Evolutionary conservation across 495 filamentous ascomycete species (phyloP).

Genomic region (Trichoderma erinaceum): DNA sequence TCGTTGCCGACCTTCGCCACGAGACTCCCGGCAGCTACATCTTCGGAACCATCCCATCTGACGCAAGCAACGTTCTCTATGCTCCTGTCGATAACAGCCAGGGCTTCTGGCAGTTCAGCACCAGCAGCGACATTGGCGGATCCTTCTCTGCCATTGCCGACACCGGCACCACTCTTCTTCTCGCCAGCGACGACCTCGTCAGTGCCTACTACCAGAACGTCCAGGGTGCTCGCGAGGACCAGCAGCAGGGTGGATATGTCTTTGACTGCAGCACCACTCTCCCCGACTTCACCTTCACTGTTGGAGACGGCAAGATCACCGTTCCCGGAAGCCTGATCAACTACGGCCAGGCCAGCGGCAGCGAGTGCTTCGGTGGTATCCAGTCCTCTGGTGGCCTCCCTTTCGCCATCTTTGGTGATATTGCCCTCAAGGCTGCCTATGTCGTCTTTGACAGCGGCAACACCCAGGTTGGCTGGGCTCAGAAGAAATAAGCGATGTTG

Average conservation of each 20-base stretch:
- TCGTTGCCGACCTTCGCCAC: constrained; percentile 62
- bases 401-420: constrained; percentile 63
- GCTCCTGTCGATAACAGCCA: constrained; percentile 48
- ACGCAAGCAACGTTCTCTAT: constrained; percentile 57
- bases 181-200: constrained; percentile 53
- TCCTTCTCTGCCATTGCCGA: constrained; percentile 47
- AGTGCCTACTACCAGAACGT: constrained; percentile 59
- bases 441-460: constrained; percentile 54
- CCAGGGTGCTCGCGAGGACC: constrained; percentile 42
- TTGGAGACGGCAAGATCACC: constrained; percentile 43
- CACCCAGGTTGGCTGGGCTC: constrained; percentile 47
- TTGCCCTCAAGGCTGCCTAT: constrained; percentile 68
- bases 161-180: constrained; percentile 69
- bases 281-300: constrained; percentile 57
- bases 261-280: constrained; percentile 59
- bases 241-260: constrained; percentile 54
- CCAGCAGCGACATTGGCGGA: constrained; percentile 55
- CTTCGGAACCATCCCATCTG: constrained; percentile 60
- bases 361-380: constrained; percentile 52
- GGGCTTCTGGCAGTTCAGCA: constrained; percentile 67
- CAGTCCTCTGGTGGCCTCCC: constrained; percentile 52
- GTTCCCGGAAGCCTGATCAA: constrained; percentile 53
- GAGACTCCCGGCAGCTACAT: constrained; percentile 58
- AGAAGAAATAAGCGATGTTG: constrained; percentile 20
- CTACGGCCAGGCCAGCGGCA: constrained; percentile 26